Percentiles rank a stretch among this genome's conserved stretches.
phyloP scores from a whole-genome alignment of 179 eudicot genomes.

The Silene coronaria region DNA sequence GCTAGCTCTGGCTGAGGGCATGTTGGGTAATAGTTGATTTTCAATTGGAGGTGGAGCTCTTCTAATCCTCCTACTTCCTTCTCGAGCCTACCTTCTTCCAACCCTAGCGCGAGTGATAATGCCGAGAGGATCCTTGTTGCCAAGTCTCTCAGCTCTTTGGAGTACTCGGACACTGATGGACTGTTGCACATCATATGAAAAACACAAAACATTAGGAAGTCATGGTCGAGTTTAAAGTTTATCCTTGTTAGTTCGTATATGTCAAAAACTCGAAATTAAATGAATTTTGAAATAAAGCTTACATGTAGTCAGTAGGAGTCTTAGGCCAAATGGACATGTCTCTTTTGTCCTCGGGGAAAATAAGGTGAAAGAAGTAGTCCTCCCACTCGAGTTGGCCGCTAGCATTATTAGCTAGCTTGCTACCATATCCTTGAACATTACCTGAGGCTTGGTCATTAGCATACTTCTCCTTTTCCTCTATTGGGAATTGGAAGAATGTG shows the following conservation, averaged over 20 bases:
- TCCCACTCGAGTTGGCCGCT: conserved; percentile 86
- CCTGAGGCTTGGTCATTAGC: conserved; percentile 79
- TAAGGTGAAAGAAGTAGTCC: conserved; percentile 82
- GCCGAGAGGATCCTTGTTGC: conserved; percentile 60
- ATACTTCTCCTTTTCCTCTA: conserved; percentile 92
- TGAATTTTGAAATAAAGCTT: conserved; percentile 19
- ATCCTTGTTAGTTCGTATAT: no score
- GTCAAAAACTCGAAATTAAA: no score
- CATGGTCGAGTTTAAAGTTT: not conserved
- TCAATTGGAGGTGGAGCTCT: conserved; percentile 67
- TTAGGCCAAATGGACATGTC: conserved; percentile 82
- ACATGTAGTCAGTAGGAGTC: conserved; percentile 70
- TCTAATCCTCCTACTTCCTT: conserved; percentile 77
- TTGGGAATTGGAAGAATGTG: conserved; percentile 57
- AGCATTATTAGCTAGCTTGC: conserved; percentile 80
- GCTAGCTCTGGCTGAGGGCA: conserved; percentile 97
- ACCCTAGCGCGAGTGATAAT: conserved; percentile 60
- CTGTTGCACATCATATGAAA: conserved; percentile 30
- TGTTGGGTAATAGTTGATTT: conserved; percentile 89
- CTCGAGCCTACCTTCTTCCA: conserved; percentile 69
- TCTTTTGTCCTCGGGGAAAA: conserved; percentile 59
- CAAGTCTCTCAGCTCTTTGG: conserved; percentile 53
- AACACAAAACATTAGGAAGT: not conserved
- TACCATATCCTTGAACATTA: conserved; percentile 86
- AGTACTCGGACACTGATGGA: conserved; percentile 63